These are phyloP conservation scores for Acanthamoeba healyi DNA, from an alignment of 208 protist species.

Conservation along the genomic window DNA sequence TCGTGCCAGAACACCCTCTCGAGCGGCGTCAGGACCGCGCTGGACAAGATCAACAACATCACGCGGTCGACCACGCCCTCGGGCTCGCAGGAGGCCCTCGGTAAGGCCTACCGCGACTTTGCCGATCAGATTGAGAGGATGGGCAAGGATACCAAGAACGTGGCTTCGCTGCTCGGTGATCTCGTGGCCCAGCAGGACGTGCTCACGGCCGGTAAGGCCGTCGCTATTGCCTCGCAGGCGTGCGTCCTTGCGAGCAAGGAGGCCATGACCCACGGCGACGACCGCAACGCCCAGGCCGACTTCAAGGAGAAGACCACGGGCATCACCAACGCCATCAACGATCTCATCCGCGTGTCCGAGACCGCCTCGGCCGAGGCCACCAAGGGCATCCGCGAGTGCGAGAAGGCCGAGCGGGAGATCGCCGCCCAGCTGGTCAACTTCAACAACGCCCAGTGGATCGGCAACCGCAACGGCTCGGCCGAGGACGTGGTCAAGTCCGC, in stretches of 20 bases:
- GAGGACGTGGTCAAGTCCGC: conserved; percentile 71
- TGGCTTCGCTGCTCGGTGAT: conserved; percentile 65
- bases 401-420: conserved; percentile 68
- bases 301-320: conserved; percentile 30
- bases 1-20: conserved; percentile 13
- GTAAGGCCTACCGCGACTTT: conserved; percentile 64
- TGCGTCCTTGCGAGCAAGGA: conserved; percentile 69
- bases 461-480: not conserved
- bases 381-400: conserved; percentile 72
- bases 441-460: conserved; percentile 33
- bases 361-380: conserved; percentile 49
- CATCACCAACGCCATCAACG: conserved; percentile 60
- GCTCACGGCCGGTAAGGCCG: conserved; percentile 61
- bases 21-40: not conserved
- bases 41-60: conserved; percentile 10
- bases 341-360: conserved; percentile 45
- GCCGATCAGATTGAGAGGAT: conserved; percentile 63
- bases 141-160: conserved; percentile 69
- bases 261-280: conserved; percentile 65
- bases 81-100: conserved; percentile 66
- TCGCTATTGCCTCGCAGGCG: conserved; percentile 60
- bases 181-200: conserved; percentile 71
- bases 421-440: conserved; percentile 20
- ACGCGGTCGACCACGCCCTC: not conserved
- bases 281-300: conserved; percentile 53